Percentiles rank a stretch among this genome's conserved stretches.
Evolutionary conservation across 805 yeast genomes (phyloP).

Genomic region (Candida piceae): DNA sequence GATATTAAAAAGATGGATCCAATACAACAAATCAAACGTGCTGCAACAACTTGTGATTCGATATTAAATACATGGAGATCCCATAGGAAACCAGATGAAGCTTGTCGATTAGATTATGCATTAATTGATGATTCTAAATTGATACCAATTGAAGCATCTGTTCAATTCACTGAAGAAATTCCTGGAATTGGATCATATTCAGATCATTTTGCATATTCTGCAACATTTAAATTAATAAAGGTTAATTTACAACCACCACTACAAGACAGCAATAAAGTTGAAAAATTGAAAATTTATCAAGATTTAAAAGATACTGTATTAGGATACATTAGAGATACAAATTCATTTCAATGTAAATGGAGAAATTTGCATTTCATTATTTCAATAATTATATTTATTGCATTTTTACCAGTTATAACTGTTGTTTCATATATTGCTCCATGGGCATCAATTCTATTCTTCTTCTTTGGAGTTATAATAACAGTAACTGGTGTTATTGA

Average conservation of each 20-base stretch:
- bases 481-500: slow-evolving; percentile 65
- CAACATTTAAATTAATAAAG: too few species aligned
- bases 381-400: slow-evolving; percentile 50
- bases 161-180: slow-evolving; percentile 65
- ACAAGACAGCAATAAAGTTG: too few species aligned
- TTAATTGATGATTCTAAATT: slow-evolving; percentile 58
- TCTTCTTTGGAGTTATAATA: slow-evolving; percentile 49
- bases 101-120: slow-evolving; percentile 88
- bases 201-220: slow-evolving; percentile 84
- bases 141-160: slow-evolving; percentile 56
- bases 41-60: slow-evolving; percentile 91
- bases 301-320: slow-evolving; percentile 45
- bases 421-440: slow-evolving; percentile 50
- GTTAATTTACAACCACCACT: too few species aligned
- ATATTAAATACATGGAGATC: slow-evolving; percentile 81
- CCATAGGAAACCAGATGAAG: slow-evolving; percentile 51
- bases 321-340: slow-evolving; percentile 44
- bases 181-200: slow-evolving; percentile 73
- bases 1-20: slow-evolving; percentile 45
- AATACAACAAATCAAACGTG: slow-evolving; percentile 57
- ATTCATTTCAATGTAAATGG: slow-evolving; percentile 57
- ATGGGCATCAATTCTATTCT: slow-evolving; percentile 67
- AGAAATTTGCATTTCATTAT: slow-evolving; percentile 58
- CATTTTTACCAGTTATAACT: slow-evolving; percentile 47
- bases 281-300: slow-evolving; percentile 34